Conservation (phyloP, 2,329 filamentous ascomycete genomes). For the Exophiala alcalophila region DNA sequence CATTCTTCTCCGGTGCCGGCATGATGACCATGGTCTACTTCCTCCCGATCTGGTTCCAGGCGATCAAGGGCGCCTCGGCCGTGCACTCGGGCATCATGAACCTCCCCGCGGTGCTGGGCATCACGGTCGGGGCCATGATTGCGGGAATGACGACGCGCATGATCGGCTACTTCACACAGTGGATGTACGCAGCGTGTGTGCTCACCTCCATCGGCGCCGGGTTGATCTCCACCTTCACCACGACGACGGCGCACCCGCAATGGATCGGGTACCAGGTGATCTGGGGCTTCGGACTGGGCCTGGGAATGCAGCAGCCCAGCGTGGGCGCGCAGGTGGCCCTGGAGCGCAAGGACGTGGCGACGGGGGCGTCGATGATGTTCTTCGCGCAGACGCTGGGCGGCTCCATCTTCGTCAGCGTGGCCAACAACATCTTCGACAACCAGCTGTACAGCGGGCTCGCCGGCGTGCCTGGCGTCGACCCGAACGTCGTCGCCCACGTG, state of each 20-base stretch:
- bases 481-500: conserved; percentile 17
- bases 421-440: conserved; percentile 31
- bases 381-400: conserved; percentile 29
- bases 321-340: conserved; percentile 32
- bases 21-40: conserved; percentile 31
- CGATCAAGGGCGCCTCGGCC: conserved; percentile 35
- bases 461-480: conserved; percentile 21
- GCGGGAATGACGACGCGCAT: conserved; percentile 29
- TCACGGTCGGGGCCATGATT: conserved; percentile 23
- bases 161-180: conserved; percentile 37
- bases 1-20: conserved; percentile 30
- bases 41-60: conserved; percentile 35
- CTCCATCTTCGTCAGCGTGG: conserved; percentile 29
- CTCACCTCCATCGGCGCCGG: conserved; percentile 33
- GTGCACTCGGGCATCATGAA: conserved; percentile 33
- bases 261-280: conserved; percentile 38
- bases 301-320: conserved; percentile 32
- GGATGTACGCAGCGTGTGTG: conserved; percentile 36
- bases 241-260: conserved; percentile 23
- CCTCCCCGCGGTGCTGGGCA: conserved; percentile 24
- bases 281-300: conserved; percentile 34
- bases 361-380: conserved; percentile 29
- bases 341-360: conserved; percentile 31
- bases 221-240: conserved; percentile 33
- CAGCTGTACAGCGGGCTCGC: conserved; percentile 16